phyloP scores from a whole-genome alignment of 768 basidiomycete genomes.

The Suillus subaureus region DNA sequence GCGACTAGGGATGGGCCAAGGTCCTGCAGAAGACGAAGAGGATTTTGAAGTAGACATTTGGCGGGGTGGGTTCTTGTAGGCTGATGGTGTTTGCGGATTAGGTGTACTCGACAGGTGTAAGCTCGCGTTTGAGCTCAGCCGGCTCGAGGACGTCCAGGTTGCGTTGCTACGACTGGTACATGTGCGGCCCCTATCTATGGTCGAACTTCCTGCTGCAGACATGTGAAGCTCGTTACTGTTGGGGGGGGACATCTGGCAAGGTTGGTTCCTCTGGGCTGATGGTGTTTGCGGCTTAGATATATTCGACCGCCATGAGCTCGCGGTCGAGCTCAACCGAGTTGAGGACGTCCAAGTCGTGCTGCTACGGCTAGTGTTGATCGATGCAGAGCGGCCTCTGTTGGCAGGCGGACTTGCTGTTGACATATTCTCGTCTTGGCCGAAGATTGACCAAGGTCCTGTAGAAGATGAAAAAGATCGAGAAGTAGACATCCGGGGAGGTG shows the following conservation, averaged over 20 bases:
- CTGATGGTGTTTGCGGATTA: slow-evolving; percentile 28
- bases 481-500: slow-evolving; percentile 13
- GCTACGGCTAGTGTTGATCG: slow-evolving; percentile 28
- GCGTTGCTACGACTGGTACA: slow-evolving; percentile 28
- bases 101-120: slow-evolving; percentile 25
- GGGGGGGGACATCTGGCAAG: slow-evolving; percentile 18
- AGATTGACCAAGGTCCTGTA: slow-evolving; percentile 28
- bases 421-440: slow-evolving; percentile 32
- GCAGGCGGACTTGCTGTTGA: slow-evolving; percentile 32
- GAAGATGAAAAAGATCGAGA: slow-evolving; percentile 28
- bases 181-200: slow-evolving; percentile 33
- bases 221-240: slow-evolving; percentile 34
- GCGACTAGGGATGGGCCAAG: slow-evolving; percentile 34
- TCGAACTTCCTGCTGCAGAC: slow-evolving; percentile 31
- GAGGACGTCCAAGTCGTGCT: slow-evolving; percentile 31
- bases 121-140: slow-evolving; percentile 27
- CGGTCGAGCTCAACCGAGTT: slow-evolving; percentile 29
- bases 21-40: slow-evolving; percentile 23
- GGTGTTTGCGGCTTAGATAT: slow-evolving; percentile 29
- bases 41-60: slow-evolving; percentile 19
- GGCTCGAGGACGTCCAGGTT: slow-evolving; percentile 30
- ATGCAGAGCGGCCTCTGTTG: slow-evolving; percentile 33
- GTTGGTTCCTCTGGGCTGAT: slow-evolving; percentile 20
- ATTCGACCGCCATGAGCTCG: slow-evolving; percentile 23
- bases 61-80: slow-evolving; percentile 20